Percentiles rank a stretch among this genome's conserved stretches.
These are phyloP conservation scores for Pulveroboletus sp. DNA, from an alignment of 768 basidiomycete species.

Conservation along the genomic window DNA sequence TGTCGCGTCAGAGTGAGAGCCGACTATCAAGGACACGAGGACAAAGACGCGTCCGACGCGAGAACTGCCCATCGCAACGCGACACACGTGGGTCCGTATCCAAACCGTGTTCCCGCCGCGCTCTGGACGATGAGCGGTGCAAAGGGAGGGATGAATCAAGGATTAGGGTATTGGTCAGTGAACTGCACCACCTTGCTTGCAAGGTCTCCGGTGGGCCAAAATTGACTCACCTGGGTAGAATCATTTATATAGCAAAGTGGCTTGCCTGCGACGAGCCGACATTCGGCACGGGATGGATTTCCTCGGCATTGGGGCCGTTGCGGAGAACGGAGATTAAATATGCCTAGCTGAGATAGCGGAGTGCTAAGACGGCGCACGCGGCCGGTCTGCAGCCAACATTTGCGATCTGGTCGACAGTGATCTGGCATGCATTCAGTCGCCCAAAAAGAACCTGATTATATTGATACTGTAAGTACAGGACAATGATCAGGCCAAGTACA, in stretches of 20 bases:
- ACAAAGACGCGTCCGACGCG: slow-evolving; percentile 6
- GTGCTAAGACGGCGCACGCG: too few species aligned
- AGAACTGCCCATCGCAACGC: slow-evolving; percentile 10
- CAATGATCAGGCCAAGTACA: slow-evolving; percentile 7
- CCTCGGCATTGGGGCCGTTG: too few species aligned
- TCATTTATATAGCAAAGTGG: not conserved
- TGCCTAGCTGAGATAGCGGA: too few species aligned
- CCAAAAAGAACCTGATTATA: not conserved
- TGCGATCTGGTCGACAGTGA: too few species aligned
- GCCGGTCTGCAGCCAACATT: too few species aligned
- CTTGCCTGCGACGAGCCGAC: not conserved
- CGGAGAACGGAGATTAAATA: too few species aligned
- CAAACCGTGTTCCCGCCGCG: not conserved
- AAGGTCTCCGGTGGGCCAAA: not conserved
- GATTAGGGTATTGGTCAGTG: not conserved
- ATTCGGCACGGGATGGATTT: not conserved
- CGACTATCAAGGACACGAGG: slow-evolving; percentile 3
- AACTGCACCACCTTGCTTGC: not conserved
- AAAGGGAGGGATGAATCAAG: not conserved
- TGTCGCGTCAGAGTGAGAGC: not conserved
- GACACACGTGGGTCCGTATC: not conserved
- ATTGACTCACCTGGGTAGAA: too few species aligned
- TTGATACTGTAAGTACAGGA: not conserved
- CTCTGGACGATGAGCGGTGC: not conserved
- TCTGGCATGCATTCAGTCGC: not conserved